Evolutionary conservation across 805 yeast genomes (phyloP).

Genomic region (Suhomyces xylopsoci): DNA sequence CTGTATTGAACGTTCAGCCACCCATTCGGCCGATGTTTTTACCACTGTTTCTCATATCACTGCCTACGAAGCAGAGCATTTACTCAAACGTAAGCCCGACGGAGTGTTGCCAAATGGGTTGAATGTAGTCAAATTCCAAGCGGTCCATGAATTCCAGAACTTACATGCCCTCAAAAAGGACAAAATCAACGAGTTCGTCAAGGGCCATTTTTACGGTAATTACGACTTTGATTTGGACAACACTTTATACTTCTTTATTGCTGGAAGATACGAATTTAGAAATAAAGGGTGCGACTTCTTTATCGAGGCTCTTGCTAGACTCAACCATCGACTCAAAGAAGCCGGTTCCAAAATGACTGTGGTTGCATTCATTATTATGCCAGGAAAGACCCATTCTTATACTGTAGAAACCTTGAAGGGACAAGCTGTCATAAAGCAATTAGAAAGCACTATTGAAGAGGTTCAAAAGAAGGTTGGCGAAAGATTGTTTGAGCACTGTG

Average conservation of each 20-base stretch:
- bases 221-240: slow-evolving; percentile 92
- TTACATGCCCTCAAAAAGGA: slow-evolving; percentile 89
- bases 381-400: slow-evolving; percentile 89
- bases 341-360: slow-evolving; percentile 85
- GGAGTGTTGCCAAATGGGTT: slow-evolving; percentile 97
- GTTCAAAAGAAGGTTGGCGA: slow-evolving; percentile 84
- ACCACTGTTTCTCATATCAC: slow-evolving; percentile 97
- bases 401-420: slow-evolving; percentile 95
- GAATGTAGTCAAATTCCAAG: slow-evolving; percentile 92
- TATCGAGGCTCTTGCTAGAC: slow-evolving; percentile 87
- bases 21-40: slow-evolving; percentile 93
- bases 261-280: slow-evolving; percentile 95
- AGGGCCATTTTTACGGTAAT: slow-evolving; percentile 97
- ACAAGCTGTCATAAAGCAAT: slow-evolving; percentile 91
- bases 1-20: slow-evolving; percentile 94
- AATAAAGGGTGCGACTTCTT: slow-evolving; percentile 96
- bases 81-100: slow-evolving; percentile 93
- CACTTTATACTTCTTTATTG: slow-evolving; percentile 91
- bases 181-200: slow-evolving; percentile 87
- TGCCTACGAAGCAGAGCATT: slow-evolving; percentile 92
- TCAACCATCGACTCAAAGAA: slow-evolving; percentile 82
- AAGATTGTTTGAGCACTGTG: slow-evolving; percentile 86
- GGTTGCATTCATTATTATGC: slow-evolving; percentile 97
- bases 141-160: slow-evolving; percentile 97
- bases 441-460: slow-evolving; percentile 84